Percentiles rank a stretch among this genome's conserved stretches.
Evolutionary conservation across 2,329 filamentous ascomycete species (phyloP).

Genomic region (Byssoonygena ceratinophila): DNA sequence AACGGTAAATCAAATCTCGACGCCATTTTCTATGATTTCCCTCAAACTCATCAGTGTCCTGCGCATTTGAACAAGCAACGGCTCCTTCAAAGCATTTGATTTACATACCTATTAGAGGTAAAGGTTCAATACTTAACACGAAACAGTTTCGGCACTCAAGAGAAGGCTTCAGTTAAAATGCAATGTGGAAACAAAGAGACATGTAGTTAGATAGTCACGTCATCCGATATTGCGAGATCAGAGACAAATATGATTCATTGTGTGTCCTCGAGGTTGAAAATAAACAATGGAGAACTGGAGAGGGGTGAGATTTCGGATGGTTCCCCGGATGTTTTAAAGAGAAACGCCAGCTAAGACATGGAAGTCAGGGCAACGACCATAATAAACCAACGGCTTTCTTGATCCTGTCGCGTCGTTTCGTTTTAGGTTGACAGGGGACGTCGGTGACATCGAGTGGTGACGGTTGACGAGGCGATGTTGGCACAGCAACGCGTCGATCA

Average conservation of each 20-base stretch:
- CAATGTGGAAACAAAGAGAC: not conserved
- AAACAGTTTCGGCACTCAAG: not conserved
- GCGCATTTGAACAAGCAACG: not conserved
- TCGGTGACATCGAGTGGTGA: not conserved
- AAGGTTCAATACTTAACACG: not conserved
- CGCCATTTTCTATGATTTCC: conserved; percentile 24
- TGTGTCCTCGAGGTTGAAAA: not conserved
- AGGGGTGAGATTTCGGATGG: not conserved
- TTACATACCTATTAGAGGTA: not conserved
- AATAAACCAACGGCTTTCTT: conserved; percentile 9
- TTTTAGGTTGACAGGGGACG: conserved; percentile 6
- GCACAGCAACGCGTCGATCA: conserved; percentile 3
- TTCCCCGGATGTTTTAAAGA: not conserved
- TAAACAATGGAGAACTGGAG: not conserved
- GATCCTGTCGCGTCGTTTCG: conserved; percentile 5
- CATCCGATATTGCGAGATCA: not conserved
- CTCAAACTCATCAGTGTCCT: not conserved
- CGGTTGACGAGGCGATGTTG: not conserved
- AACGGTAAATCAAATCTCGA: conserved; percentile 23
- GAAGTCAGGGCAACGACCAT: conserved; percentile 4
- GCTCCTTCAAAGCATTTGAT: not conserved
- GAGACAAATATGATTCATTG: not conserved
- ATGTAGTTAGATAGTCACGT: not conserved
- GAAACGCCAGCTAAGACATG: not conserved
- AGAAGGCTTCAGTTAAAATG: not conserved